phyloP scores from a whole-genome alignment of 495 filamentous ascomycete genomes.

The Astrothelium macrocarpum region DNA sequence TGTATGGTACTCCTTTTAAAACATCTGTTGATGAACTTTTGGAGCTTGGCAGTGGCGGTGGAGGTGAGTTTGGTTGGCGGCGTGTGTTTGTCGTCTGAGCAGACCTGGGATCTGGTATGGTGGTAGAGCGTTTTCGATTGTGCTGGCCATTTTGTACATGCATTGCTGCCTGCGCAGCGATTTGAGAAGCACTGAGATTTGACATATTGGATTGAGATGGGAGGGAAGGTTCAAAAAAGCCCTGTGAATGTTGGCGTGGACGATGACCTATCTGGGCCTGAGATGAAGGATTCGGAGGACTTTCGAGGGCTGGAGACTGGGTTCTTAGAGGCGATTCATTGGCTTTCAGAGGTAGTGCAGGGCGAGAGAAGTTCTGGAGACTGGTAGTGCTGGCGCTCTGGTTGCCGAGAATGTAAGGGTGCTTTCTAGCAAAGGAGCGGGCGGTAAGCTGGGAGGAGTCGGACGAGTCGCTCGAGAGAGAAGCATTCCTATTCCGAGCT shows the following conservation, averaged over 20 bases:
- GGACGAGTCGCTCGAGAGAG: conserved; percentile 22
- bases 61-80: conserved; percentile 40
- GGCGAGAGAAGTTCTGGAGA: conserved; percentile 49
- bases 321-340: conserved; percentile 1
- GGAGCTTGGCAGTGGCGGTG: conserved; percentile 31
- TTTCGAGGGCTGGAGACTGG: conserved; percentile 9
- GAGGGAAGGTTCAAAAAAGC: conserved; percentile 79
- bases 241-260: conserved; percentile 62
- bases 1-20: conserved; percentile 35
- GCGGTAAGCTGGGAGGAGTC: conserved; percentile 17
- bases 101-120: conserved; percentile 37
- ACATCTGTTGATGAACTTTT: conserved; percentile 23
- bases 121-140: conserved; percentile 63
- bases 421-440: conserved; percentile 7
- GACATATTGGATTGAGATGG: conserved; percentile 46
- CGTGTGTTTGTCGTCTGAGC: conserved; percentile 33
- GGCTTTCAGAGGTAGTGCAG: conserved; percentile 8
- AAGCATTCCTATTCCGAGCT: conserved; percentile 7
- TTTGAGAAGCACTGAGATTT: conserved; percentile 65
- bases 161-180: conserved; percentile 88
- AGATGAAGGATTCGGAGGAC: conserved; percentile 8
- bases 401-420: conserved; percentile 5
- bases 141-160: conserved; percentile 50
- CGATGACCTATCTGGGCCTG: conserved; percentile 25
- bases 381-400: conserved; percentile 17